Evolutionary conservation across 768 basidiomycete genomes (phyloP).

Genomic region (Leccinum variicolor): DNA sequence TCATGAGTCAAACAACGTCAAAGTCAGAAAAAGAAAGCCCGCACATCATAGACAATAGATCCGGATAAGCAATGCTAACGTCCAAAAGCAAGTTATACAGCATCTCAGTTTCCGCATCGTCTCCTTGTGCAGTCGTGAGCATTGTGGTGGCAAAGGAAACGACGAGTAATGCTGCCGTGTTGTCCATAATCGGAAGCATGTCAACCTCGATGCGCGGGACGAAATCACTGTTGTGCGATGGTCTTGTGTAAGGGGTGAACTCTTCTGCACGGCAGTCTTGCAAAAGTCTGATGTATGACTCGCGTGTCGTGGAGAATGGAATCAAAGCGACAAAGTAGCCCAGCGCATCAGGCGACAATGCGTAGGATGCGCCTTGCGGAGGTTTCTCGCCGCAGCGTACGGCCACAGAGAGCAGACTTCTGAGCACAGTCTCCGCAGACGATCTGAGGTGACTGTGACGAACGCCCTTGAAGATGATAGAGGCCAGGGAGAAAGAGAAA

Average conservation of each 20-base stretch:
- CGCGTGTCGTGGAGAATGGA: slow-evolving; percentile 58
- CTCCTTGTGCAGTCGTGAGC: slow-evolving; percentile 69
- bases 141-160: slow-evolving; percentile 76
- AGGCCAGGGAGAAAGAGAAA: slow-evolving; percentile 80
- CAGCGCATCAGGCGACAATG: slow-evolving; percentile 57
- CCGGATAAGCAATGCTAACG: slow-evolving; percentile 63
- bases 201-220: slow-evolving; percentile 54
- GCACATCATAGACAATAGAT: slow-evolving; percentile 69
- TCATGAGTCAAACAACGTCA: slow-evolving; percentile 5
- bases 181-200: slow-evolving; percentile 60
- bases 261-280: slow-evolving; percentile 58
- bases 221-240: slow-evolving; percentile 39
- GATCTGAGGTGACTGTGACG: slow-evolving; percentile 63
- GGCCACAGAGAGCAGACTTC: slow-evolving; percentile 62
- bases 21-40: slow-evolving; percentile 30
- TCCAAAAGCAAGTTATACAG: slow-evolving; percentile 75
- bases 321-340: slow-evolving; percentile 81
- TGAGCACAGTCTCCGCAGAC: slow-evolving; percentile 57
- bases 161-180: slow-evolving; percentile 63
- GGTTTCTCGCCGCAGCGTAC: slow-evolving; percentile 38
- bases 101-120: slow-evolving; percentile 79
- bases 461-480: slow-evolving; percentile 84
- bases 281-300: slow-evolving; percentile 57
- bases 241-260: slow-evolving; percentile 35
- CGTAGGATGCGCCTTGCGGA: slow-evolving; percentile 40